These are phyloP conservation scores for Hansenula sp. DNA, from an alignment of 1,139 yeast species.

Conservation along the genomic window DNA sequence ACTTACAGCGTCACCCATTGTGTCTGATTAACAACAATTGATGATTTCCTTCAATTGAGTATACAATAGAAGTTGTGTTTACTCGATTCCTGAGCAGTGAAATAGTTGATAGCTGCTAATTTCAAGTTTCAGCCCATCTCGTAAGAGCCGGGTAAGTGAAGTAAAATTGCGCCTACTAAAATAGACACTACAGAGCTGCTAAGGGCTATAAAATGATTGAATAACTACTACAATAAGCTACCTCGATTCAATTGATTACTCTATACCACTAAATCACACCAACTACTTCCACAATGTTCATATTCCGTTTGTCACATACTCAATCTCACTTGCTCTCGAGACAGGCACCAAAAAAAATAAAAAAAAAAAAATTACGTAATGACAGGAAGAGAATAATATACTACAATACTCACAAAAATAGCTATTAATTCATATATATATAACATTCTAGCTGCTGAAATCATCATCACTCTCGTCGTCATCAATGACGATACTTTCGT, in stretches of 20 bases:
- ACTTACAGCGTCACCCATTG: constrained; percentile 1
- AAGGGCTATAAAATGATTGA: too few relatives aligned
- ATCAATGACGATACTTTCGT: background rate
- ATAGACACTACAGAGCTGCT: too few relatives aligned
- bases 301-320: too few relatives aligned
- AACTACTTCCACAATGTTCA: too few relatives aligned
- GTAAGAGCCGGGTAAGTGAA: background rate
- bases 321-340: too few relatives aligned
- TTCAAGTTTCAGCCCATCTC: constrained; percentile 1
- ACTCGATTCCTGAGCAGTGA: background rate
- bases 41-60: background rate
- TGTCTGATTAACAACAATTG: background rate
- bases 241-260: too few relatives aligned
- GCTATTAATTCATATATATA: background rate
- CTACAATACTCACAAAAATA: background rate
- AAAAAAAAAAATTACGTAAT: too few relatives aligned
- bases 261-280: too few relatives aligned
- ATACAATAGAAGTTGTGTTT: background rate
- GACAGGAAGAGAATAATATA: background rate
- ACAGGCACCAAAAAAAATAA: too few relatives aligned
- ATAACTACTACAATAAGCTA: too few relatives aligned
- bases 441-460: background rate
- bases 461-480: constrained; percentile 2
- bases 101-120: constrained; percentile 1
- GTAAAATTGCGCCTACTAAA: constrained; percentile 1